Evolutionary conservation across 2,329 filamentous ascomycete species (phyloP).

Genomic region (Diaporthe batatas): DNA sequence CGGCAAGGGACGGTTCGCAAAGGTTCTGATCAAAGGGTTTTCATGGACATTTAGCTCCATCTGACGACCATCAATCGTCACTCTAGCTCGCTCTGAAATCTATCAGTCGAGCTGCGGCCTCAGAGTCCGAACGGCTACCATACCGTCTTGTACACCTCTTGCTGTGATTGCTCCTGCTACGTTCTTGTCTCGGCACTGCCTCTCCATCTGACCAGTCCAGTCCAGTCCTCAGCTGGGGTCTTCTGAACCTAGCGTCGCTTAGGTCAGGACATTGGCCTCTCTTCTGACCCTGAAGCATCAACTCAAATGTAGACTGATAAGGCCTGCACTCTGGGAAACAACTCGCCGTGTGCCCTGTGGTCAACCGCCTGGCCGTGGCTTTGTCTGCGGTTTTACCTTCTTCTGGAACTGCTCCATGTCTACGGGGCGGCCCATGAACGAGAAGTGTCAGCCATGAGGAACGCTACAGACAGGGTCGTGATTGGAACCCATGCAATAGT

Average conservation of each 20-base stretch:
- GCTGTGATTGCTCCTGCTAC: conserved; percentile 30
- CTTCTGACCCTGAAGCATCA: neutral
- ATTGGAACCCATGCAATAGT: neutral
- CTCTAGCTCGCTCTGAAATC: conserved; percentile 65
- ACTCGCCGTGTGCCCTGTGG: neutral
- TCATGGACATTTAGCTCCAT: conserved; percentile 56
- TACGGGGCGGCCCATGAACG: neutral
- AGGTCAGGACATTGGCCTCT: neutral
- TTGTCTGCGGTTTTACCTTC: neutral
- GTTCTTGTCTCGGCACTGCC: neutral
- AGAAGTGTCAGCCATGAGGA: neutral
- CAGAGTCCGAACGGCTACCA: conserved; percentile 78
- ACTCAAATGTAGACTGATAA: neutral
- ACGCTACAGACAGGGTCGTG: neutral
- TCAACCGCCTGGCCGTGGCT: neutral
- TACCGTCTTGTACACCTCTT: conserved; percentile 70
- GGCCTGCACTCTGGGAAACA: too few relatives aligned
- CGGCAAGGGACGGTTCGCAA: conserved; percentile 45
- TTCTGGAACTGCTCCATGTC: neutral
- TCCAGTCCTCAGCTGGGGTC: neutral
- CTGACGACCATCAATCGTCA: conserved; percentile 60
- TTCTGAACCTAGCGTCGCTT: neutral
- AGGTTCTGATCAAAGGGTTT: conserved; percentile 46
- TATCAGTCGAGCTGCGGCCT: conserved; percentile 76
- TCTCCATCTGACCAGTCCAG: neutral